These are phyloP conservation scores for Tetrahymena elliotti DNA, from an alignment of 73 alveolate genomes.

Conservation along the genomic window DNA sequence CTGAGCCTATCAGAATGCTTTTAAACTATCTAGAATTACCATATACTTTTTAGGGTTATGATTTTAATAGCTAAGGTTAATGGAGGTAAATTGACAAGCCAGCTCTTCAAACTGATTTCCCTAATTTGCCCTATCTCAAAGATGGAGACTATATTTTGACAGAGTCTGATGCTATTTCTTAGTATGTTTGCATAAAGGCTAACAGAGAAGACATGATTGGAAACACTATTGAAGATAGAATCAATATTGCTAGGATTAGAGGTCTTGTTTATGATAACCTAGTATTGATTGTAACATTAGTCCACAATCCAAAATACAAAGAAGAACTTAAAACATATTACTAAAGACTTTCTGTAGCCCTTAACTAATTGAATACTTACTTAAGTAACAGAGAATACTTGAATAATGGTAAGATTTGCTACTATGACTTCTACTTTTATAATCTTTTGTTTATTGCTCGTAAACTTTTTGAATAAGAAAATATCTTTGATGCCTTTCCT, in stretches of 20 bases:
- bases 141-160: neutral
- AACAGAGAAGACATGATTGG: neutral
- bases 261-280: neutral
- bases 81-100: neutral
- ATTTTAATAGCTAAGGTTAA: neutral
- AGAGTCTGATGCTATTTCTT: neutral
- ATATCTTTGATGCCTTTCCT: neutral
- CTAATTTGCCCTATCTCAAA: neutral
- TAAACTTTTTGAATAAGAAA: neutral
- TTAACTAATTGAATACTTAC: neutral
- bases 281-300: neutral
- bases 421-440: neutral
- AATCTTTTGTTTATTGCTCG: neutral
- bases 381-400: neutral
- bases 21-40: neutral
- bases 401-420: neutral
- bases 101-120: neutral
- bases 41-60: neutral
- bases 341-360: neutral
- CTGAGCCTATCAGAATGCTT: neutral
- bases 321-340: neutral
- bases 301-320: neutral
- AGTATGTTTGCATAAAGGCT: neutral
- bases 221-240: neutral
- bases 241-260: neutral